These are phyloP conservation scores for Triangularia setosa DNA, from an alignment of 2,329 filamentous ascomycete species.

Conservation along the genomic window DNA sequence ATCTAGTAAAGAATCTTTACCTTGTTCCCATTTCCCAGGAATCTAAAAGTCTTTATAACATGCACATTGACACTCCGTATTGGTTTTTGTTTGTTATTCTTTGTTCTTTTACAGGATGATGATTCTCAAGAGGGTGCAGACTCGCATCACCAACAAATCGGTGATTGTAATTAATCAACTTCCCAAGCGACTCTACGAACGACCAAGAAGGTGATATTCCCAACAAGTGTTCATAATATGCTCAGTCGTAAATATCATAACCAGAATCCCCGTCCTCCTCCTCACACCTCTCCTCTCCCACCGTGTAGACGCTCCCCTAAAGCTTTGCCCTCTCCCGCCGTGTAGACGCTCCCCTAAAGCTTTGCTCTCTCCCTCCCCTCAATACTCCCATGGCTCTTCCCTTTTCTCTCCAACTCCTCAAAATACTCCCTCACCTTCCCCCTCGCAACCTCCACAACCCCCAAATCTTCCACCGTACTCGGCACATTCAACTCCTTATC, in stretches of 20 bases:
- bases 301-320: background rate
- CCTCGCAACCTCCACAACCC: conserved; percentile 71
- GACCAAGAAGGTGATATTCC: background rate
- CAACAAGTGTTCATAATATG: background rate
- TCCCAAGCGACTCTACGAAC: too few relatives aligned
- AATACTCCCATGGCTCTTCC: conserved; percentile 37
- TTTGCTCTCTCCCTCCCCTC: conserved; percentile 44
- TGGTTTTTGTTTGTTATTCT: too few relatives aligned
- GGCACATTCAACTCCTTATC: conserved; percentile 70
- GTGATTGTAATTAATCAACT: too few relatives aligned
- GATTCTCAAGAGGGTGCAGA: too few relatives aligned
- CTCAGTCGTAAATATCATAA: background rate
- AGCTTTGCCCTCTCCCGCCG: conserved; percentile 40
- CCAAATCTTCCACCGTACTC: conserved; percentile 77
- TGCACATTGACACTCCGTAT: too few relatives aligned
- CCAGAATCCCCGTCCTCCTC: background rate
- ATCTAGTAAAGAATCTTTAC: too few relatives aligned
- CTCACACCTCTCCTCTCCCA: background rate
- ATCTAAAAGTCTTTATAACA: too few relatives aligned
- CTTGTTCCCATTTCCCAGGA: too few relatives aligned
- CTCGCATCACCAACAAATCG: too few relatives aligned
- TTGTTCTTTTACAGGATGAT: too few relatives aligned
- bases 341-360: too few relatives aligned
- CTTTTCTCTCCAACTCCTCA: conserved; percentile 40
- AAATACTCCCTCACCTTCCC: conserved; percentile 74